Conservation (phyloP, 106 monocot genomes). For the Narthecium ossifragum region DNA sequence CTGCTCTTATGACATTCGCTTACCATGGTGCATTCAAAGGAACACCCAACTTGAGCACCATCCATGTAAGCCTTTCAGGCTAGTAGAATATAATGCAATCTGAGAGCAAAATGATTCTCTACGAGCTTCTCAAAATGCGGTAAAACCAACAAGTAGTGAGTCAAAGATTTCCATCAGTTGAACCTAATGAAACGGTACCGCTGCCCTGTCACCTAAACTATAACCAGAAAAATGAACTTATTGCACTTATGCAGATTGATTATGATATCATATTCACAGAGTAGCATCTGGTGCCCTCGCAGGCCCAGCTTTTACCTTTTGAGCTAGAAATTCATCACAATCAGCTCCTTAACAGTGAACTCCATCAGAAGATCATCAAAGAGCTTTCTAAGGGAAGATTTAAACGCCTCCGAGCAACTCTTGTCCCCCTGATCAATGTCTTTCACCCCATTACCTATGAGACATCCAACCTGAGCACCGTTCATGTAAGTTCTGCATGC, state of each 20-base stretch:
- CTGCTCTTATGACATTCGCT: slow-evolving; percentile 9
- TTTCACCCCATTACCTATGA: slow-evolving; percentile 9
- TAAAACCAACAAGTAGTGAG: neutral
- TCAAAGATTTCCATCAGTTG: neutral
- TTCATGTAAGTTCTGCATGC: slow-evolving; percentile 42
- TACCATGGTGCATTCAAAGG: neutral
- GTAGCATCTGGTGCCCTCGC: too few species aligned
- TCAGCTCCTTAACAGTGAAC: neutral
- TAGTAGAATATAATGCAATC: slow-evolving; percentile 31
- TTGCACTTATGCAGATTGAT: too few species aligned
- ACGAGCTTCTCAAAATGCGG: slow-evolving; percentile 69
- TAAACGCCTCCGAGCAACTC: neutral
- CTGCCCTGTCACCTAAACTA: too few species aligned
- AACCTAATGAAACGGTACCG: too few species aligned
- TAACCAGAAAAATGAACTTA: too few species aligned
- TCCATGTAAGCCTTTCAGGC: slow-evolving; percentile 67
- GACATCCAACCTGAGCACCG: slow-evolving; percentile 35
- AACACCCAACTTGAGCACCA: slow-evolving; percentile 44
- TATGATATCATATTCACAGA: too few species aligned
- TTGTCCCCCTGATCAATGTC: slow-evolving; percentile 19
- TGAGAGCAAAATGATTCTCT: slow-evolving; percentile 46
- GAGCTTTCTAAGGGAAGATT: neutral
- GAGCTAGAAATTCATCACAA: neutral
- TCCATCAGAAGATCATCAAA: neutral
- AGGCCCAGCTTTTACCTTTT: too few species aligned